Percentiles rank a stretch among this genome's conserved stretches.
Conservation (phyloP, 2,329 filamentous ascomycete genomes). For the Moelleriella libera region DNA sequence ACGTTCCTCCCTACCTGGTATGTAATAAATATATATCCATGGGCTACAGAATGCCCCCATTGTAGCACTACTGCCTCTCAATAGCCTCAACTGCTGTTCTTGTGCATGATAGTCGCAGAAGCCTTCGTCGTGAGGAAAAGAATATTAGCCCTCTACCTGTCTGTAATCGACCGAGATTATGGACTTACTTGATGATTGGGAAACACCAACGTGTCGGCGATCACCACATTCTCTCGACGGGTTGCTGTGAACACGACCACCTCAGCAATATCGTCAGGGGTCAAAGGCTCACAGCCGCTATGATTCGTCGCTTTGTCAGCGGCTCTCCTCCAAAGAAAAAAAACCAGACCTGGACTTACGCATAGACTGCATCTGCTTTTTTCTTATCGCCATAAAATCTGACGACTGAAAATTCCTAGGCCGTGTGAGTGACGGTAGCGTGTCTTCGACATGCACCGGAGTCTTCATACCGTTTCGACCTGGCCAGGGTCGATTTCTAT, state of each 20-base stretch:
- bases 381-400: slow-evolving; percentile 77
- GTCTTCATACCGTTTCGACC: slow-evolving; percentile 57
- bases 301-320: background rate
- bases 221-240: slow-evolving; percentile 75
- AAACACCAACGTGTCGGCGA: slow-evolving; percentile 78
- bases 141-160: background rate
- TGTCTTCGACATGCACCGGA: too few species aligned
- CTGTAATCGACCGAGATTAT: too few species aligned
- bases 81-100: slow-evolving; percentile 7
- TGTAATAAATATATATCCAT: too few species aligned
- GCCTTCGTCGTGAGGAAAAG: slow-evolving; percentile 9
- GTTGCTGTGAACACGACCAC: slow-evolving; percentile 75
- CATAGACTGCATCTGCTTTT: slow-evolving; percentile 84
- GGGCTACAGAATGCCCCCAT: too few species aligned
- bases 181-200: slow-evolving; percentile 71
- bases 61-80: background rate
- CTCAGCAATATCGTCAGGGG: slow-evolving; percentile 83
- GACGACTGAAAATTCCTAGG: slow-evolving; percentile 71
- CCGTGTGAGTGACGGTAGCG: too few species aligned
- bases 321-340: background rate
- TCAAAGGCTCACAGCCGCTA: slow-evolving; percentile 67
- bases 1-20: too few species aligned
- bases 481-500: slow-evolving; percentile 87
- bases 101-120: slow-evolving; percentile 17
- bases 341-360: slow-evolving; percentile 33